A percentile compares a stretch with the other conserved stretches of the same genome.
Evolutionary conservation across 805 yeast species (phyloP).

Genomic region (Saturnispora zaruensis): DNA sequence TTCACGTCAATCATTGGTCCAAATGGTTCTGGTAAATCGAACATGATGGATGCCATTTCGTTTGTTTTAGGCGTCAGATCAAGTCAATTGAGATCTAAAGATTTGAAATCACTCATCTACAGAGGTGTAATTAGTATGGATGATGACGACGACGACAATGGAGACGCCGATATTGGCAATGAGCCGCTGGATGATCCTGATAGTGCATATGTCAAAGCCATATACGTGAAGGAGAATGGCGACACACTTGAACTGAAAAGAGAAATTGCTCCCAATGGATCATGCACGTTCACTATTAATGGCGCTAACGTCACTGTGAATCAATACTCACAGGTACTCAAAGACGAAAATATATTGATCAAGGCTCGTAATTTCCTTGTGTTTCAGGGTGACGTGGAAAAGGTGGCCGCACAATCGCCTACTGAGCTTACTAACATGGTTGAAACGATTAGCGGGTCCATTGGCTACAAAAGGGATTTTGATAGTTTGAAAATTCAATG

Average conservation of each 20-base stretch:
- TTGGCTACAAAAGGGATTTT: constrained; percentile 57
- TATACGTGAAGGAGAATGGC: constrained; percentile 58
- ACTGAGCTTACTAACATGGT: constrained; percentile 61
- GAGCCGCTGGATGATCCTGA: constrained; percentile 49
- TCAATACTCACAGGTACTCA: constrained; percentile 59
- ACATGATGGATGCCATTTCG: constrained; percentile 91
- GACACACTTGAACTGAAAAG: constrained; percentile 55
- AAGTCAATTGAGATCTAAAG: constrained; percentile 63
- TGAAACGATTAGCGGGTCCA: constrained; percentile 80
- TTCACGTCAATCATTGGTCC: constrained; percentile 95
- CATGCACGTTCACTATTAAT: constrained; percentile 62
- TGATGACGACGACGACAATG: constrained; percentile 18
- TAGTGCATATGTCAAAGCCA: constrained; percentile 68
- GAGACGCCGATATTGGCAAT: constrained; percentile 18
- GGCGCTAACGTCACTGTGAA: constrained; percentile 49
- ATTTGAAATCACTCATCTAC: constrained; percentile 69
- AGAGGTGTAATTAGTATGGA: constrained; percentile 48
- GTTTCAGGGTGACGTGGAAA: constrained; percentile 95
- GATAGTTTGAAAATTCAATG: constrained; percentile 53
- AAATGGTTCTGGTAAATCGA: constrained; percentile 97
- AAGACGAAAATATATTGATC: constrained; percentile 71
- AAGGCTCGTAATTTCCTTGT: constrained; percentile 89
- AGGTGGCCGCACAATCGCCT: constrained; percentile 81
- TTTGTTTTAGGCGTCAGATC: constrained; percentile 85
- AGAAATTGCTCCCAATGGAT: constrained; percentile 47